Base-by-base conservation (phyloP, 305 asterid species). In the Fraxinus xanthoxyloides region DNA sequence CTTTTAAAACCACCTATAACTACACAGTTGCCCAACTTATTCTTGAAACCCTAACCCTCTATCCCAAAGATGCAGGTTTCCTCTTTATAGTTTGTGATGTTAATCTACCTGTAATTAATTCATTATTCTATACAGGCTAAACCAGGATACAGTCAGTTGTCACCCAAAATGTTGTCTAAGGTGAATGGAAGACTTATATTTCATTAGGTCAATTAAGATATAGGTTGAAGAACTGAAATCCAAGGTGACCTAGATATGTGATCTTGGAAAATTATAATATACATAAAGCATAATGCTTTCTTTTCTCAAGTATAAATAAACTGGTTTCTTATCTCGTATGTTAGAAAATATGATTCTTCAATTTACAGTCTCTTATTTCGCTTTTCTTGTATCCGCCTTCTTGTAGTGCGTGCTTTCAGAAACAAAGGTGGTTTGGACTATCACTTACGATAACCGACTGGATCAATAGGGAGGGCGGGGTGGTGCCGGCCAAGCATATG, bases 401-500 rank as follows among this genome's bases (percentile, higher is more conserved):
- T 40, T 40, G 51, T 40, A 2, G 17, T 0, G 4, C 4, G 51
- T 9, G 4, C 51, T 40, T 40, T 40, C 51, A 0, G 2, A 48
- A 48, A 48, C 59, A 48, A 48, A 48, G 59, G 59, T 4, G 59
- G 15, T 51, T 23, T 51, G 2, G 23, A 51, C 8, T 51, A 17
- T 51, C 61, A 17, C 61, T 4, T 51, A 15, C 2, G 23, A 54
- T 67, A 72, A 61, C 74, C 77, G 35, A 23, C 24, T 23, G 5
- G 35, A 36, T 86, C 82, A 92, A 81, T 85, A 91, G 1, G 90
- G 92, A 40, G 93, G 89, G 59, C 98, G 79, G 9, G 90, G 85
- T 38, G 85, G 90, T 26, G 90, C 83, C 13, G 4, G 13, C 97
- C 97, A 93, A 82, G 82, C 90, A 88, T 88, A 92, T 7, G 90